Percentiles rank a stretch among this genome's conserved stretches.
These are phyloP conservation scores for Filobasidium uniguttulatum DNA, from an alignment of 1,284 basidiomycete genomes.

Conservation along the genomic window DNA sequence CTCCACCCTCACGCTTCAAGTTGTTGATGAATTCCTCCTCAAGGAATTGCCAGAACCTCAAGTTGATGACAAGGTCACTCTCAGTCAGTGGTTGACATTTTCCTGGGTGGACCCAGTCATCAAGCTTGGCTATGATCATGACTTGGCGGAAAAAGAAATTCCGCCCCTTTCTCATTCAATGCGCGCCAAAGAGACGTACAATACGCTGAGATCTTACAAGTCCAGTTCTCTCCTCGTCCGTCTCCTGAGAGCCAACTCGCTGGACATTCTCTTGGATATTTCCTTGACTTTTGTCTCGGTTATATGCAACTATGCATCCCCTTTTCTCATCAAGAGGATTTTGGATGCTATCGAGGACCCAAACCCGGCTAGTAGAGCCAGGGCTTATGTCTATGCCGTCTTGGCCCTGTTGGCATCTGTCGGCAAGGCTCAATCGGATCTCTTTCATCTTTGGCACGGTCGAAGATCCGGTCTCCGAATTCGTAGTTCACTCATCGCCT, in stretches of 20 bases:
- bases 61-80: constrained; percentile 57
- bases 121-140: constrained; percentile 45
- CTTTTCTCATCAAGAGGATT: constrained; percentile 38
- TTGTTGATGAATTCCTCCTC: constrained; percentile 24
- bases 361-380: constrained; percentile 42
- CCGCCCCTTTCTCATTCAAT: constrained; percentile 56
- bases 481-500: constrained; percentile 58
- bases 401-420: constrained; percentile 50
- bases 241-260: constrained; percentile 53
- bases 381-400: constrained; percentile 58
- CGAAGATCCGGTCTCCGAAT: constrained; percentile 57
- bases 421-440: constrained; percentile 55
- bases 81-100: constrained; percentile 66
- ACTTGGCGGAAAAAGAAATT: constrained; percentile 55
- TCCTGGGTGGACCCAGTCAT: constrained; percentile 61
- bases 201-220: constrained; percentile 35
- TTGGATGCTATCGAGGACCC: constrained; percentile 35
- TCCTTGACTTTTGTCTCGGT: constrained; percentile 50
- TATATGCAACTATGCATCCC: constrained; percentile 48
- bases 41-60: constrained; percentile 19
- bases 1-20: constrained; percentile 22
- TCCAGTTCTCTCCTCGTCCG: constrained; percentile 44
- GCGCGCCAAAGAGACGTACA: constrained; percentile 51
- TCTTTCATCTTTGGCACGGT: constrained; percentile 64
- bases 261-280: constrained; percentile 59